These are phyloP conservation scores for Hymenotorrendiella dingleyae DNA, from an alignment of 2,329 filamentous ascomycete genomes.

Conservation along the genomic window DNA sequence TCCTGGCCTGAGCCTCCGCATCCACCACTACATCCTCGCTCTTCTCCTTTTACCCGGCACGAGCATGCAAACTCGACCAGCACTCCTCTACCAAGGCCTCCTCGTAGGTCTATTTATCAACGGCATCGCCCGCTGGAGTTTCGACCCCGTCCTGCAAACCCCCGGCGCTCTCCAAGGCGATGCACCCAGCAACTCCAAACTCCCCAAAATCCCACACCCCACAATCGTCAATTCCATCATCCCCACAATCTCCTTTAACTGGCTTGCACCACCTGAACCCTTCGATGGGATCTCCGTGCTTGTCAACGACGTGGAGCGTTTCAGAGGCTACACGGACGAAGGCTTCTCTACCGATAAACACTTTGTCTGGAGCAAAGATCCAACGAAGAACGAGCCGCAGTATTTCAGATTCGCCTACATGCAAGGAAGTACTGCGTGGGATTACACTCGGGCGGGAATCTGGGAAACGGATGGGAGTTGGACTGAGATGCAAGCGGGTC, in stretches of 20 bases:
- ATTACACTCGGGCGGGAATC: slow-evolving; percentile 70
- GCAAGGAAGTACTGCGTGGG: slow-evolving; percentile 55
- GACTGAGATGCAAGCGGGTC: slow-evolving; percentile 48
- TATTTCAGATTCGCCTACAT: slow-evolving; percentile 77
- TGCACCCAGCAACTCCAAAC: slow-evolving; percentile 53
- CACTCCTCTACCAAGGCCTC: slow-evolving; percentile 81
- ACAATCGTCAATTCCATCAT: slow-evolving; percentile 45
- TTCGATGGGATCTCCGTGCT: slow-evolving; percentile 75
- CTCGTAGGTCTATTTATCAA: slow-evolving; percentile 90
- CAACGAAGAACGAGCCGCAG: slow-evolving; percentile 46
- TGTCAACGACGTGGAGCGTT: slow-evolving; percentile 81
- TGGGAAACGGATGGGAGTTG: slow-evolving; percentile 63
- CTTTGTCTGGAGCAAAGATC: slow-evolving; percentile 56
- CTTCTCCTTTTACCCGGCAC: slow-evolving; percentile 85
- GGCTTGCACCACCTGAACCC: slow-evolving; percentile 37
- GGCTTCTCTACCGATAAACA: slow-evolving; percentile 34
- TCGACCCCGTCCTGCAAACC: slow-evolving; percentile 82
- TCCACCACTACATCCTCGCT: slow-evolving; percentile 92
- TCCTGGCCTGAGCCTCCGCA: slow-evolving; percentile 73
- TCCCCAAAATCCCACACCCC: slow-evolving; percentile 49
- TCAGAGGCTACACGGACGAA: slow-evolving; percentile 63
- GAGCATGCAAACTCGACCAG: slow-evolving; percentile 77
- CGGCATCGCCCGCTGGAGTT: slow-evolving; percentile 90
- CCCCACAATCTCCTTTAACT: slow-evolving; percentile 33
- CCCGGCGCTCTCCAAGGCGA: slow-evolving; percentile 65